Conservation (phyloP, 169 alveolate genomes). For the Perkinsus marinus region DNA sequence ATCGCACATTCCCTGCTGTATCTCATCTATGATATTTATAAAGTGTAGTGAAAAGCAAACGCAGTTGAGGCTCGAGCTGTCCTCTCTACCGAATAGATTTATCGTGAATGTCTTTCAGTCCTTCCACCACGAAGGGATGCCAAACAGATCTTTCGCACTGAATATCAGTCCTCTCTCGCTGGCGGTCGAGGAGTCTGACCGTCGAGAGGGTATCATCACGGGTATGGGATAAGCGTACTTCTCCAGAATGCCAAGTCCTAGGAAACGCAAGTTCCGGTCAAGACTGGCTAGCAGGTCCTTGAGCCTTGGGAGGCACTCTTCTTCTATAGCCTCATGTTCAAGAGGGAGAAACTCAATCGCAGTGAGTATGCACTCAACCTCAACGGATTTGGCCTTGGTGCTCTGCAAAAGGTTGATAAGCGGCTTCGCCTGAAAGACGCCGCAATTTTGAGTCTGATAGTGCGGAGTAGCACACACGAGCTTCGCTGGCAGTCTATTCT, state of each 20-base stretch:
- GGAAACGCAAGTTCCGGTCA: constrained; percentile 9
- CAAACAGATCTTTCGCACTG: neutral
- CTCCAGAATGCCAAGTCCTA: constrained; percentile 7
- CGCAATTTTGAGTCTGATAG: neutral
- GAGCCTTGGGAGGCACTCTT: neutral
- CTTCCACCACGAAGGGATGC: neutral
- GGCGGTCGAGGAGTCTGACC: neutral
- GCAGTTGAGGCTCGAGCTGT: neutral
- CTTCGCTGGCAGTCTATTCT: constrained; percentile 35
- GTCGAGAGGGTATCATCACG: neutral
- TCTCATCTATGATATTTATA: too few relatives aligned
- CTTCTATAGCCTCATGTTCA: neutral
- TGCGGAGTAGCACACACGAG: neutral
- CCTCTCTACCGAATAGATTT: neutral
- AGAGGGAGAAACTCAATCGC: constrained; percentile 1
- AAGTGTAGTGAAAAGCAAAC: too few relatives aligned
- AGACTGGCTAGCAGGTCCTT: constrained; percentile 7
- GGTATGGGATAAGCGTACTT: neutral
- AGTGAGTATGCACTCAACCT: neutral
- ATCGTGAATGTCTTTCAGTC: neutral
- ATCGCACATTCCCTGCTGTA: too few relatives aligned
- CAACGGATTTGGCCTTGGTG: constrained; percentile 13
- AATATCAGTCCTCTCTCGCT: neutral
- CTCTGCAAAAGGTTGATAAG: constrained; percentile 10
- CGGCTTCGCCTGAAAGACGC: neutral